Conservation (phyloP, 2,329 filamentous ascomycete species). For the Arthrocladium fulminans region DNA sequence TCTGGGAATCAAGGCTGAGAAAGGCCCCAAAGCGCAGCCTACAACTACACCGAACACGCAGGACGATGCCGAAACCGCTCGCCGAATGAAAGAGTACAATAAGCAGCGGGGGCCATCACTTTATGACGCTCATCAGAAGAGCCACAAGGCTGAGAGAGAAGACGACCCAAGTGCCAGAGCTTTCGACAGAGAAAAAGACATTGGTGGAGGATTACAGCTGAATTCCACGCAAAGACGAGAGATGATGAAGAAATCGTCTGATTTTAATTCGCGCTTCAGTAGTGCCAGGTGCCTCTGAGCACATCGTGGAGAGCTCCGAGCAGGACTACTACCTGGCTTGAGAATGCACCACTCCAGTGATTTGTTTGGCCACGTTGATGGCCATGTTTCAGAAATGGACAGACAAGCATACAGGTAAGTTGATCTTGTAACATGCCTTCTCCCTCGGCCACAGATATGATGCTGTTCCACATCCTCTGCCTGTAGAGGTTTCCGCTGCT, state of each 20-base stretch:
- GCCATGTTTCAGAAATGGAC: no score
- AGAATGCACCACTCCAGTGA: no score
- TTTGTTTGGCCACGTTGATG: no score
- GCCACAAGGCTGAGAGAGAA: conserved; percentile 53
- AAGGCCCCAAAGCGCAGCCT: conserved; percentile 9
- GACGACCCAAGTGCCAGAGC: conserved; percentile 84
- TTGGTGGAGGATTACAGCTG: conserved; percentile 65
- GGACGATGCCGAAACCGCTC: conserved; percentile 38
- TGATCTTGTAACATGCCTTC: no score
- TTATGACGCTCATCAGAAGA: conserved; percentile 49
- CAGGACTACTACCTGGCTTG: no score
- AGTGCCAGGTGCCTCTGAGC: conserved; percentile 56
- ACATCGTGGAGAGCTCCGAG: background rate
- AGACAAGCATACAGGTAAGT: no score
- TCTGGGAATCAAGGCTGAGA: conserved; percentile 53
- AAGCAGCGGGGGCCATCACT: conserved; percentile 50
- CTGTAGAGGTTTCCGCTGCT: no score
- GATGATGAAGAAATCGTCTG: conserved; percentile 66
- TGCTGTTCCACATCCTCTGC: no score
- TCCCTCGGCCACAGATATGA: background rate
- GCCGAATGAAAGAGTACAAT: conserved; percentile 51
- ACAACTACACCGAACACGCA: conserved; percentile 15
- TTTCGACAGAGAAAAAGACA: conserved; percentile 92
- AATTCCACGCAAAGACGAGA: conserved; percentile 66
- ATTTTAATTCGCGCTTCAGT: conserved; percentile 73